A percentile compares a stretch with the other conserved stretches of the same genome.
Evolutionary conservation across 2,329 filamentous ascomycete species (phyloP).

Genomic region (Arthrobotrys pseudoclavata): DNA sequence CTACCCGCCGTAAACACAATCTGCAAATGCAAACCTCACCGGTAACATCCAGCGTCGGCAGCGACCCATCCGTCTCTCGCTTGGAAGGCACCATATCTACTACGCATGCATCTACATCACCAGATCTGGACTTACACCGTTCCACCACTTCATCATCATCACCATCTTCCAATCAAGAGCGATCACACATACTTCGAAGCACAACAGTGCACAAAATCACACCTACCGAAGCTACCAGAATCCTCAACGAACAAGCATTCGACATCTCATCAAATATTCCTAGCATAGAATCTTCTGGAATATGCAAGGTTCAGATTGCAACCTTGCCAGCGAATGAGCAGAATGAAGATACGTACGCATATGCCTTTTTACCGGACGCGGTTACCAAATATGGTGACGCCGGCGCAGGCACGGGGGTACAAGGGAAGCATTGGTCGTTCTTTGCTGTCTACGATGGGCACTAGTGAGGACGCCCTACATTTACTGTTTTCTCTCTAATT

Average conservation of each 20-base stretch:
- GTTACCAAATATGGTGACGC: constrained; percentile 11
- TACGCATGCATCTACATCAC: background rate
- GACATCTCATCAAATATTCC: constrained; percentile 21
- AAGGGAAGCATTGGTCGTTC: constrained; percentile 38
- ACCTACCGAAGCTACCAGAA: constrained; percentile 35
- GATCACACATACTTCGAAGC: constrained; percentile 6
- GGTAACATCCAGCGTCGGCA: constrained; percentile 25
- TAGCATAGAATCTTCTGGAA: constrained; percentile 10
- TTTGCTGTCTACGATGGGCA: constrained; percentile 57
- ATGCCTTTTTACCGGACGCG: constrained; percentile 38
- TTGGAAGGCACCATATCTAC: constrained; percentile 6
- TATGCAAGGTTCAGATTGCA: constrained; percentile 42
- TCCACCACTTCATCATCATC: constrained; percentile 2
- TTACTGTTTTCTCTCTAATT: background rate
- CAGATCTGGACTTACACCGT: constrained; percentile 3
- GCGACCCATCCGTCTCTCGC: constrained; percentile 3
- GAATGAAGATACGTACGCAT: constrained; percentile 51
- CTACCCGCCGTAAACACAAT: constrained; percentile 32
- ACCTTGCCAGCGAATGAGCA: constrained; percentile 53
- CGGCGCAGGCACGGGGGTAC: background rate
- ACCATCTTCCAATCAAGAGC: constrained; percentile 6
- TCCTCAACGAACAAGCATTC: constrained; percentile 43
- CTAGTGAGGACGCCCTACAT: constrained; percentile 34
- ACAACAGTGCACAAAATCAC: constrained; percentile 21
- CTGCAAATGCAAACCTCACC: constrained; percentile 23